These are phyloP conservation scores for Lichtheimia ornata DNA, from an alignment of 371 early-diverging fungal genomes.

Conservation along the genomic window DNA sequence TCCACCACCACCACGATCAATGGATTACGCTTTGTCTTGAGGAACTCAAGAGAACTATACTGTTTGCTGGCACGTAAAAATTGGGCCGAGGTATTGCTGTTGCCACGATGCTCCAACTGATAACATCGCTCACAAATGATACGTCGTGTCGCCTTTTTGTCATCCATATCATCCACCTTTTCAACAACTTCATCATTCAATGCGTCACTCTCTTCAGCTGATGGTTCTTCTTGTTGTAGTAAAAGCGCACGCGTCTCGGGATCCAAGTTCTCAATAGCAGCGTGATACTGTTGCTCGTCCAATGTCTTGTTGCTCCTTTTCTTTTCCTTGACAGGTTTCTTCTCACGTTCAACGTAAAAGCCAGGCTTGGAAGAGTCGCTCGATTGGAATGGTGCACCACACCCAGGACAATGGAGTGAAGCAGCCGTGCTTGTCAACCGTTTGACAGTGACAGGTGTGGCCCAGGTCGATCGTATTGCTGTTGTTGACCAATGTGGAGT, in stretches of 20 bases:
- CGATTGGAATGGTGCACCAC: slow-evolving; percentile 69
- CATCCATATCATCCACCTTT: slow-evolving; percentile 12
- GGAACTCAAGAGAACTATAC: slow-evolving; percentile 53
- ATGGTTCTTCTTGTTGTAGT: slow-evolving; percentile 17
- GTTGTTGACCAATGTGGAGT: neutral
- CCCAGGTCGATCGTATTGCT: neutral
- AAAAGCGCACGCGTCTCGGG: slow-evolving; percentile 22
- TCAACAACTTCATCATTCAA: neutral
- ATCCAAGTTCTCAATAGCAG: slow-evolving; percentile 17
- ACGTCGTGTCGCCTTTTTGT: slow-evolving; percentile 10
- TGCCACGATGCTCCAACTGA: slow-evolving; percentile 38
- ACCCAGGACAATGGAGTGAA: slow-evolving; percentile 61
- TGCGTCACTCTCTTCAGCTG: slow-evolving; percentile 11
- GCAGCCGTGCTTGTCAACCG: no score
- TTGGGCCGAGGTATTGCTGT: slow-evolving; percentile 40
- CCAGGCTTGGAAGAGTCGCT: slow-evolving; percentile 50
- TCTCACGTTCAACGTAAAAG: slow-evolving; percentile 19
- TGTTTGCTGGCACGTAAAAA: slow-evolving; percentile 55
- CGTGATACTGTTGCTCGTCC: no score
- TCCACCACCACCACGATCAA: slow-evolving; percentile 65
- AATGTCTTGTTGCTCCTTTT: no score
- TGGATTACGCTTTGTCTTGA: slow-evolving; percentile 54
- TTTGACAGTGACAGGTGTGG: neutral
- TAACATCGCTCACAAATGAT: slow-evolving; percentile 70
- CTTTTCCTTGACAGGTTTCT: no score